phyloP scores from a whole-genome alignment of 345 rosid genomes.

The Sisymbrium irio region DNA sequence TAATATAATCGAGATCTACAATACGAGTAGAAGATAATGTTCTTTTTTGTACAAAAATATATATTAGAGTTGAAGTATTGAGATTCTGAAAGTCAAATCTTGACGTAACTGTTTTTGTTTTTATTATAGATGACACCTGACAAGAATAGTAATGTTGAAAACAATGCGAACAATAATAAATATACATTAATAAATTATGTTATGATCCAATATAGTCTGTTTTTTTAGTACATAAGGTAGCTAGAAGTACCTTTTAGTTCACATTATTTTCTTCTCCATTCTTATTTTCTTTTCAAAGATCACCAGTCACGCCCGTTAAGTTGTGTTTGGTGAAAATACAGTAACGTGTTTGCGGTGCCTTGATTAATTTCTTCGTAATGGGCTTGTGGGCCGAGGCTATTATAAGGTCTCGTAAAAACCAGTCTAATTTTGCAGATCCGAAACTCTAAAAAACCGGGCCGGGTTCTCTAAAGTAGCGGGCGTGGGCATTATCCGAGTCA shows the following conservation, averaged over 20 bases:
- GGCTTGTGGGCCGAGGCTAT: neutral
- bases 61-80: neutral
- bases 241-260: no score
- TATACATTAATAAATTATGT: neutral
- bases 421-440: neutral
- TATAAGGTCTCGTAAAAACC: neutral
- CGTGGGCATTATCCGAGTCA: neutral
- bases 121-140: constrained; percentile 10
- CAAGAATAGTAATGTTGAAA: constrained; percentile 17
- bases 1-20: constrained; percentile 17
- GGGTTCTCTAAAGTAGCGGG: neutral
- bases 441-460: neutral
- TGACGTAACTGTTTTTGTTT: constrained; percentile 9
- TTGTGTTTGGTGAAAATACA: no score
- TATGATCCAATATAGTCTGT: neutral
- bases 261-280: no score
- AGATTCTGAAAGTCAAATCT: constrained; percentile 24
- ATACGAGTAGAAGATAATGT: constrained; percentile 8
- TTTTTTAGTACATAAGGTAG: no score
- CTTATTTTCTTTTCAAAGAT: no score
- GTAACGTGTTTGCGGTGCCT: no score
- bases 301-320: no score
- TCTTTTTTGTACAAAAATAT: neutral
- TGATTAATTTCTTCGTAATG: neutral
- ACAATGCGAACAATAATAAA: constrained; percentile 11